Conservation (phyloP, 148 eudicot genomes). For the Suaeda aralocaspica region DNA sequence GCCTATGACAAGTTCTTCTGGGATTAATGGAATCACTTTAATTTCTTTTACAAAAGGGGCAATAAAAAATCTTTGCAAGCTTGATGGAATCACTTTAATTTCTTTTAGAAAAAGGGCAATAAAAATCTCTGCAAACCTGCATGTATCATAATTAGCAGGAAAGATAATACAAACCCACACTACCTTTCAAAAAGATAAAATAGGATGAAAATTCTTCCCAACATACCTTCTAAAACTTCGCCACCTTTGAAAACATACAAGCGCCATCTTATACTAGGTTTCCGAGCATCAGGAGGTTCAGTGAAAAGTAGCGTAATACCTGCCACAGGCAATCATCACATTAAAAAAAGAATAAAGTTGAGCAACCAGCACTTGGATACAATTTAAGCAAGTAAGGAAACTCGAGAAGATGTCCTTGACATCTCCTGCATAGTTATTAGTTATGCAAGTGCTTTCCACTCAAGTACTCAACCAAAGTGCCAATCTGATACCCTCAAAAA, state of each 20-base stretch:
- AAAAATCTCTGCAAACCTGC: background rate
- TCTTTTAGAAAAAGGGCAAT: background rate
- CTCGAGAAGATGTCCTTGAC: background rate
- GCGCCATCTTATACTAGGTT: constrained; percentile 89
- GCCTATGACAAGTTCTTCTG: background rate
- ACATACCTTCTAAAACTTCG: constrained; percentile 78
- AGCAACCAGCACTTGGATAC: background rate
- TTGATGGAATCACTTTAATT: no score
- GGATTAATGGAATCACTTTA: background rate
- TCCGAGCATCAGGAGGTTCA: constrained; percentile 92
- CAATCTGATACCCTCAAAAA: no score
- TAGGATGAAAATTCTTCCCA: background rate
- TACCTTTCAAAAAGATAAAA: background rate
- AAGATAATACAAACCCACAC: background rate
- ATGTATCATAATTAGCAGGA: background rate
- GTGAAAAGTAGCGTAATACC: constrained; percentile 83
- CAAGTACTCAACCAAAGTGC: no score
- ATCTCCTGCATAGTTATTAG: no score
- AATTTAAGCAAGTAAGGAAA: background rate
- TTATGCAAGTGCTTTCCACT: no score
- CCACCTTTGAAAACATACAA: constrained; percentile 93
- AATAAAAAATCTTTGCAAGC: no score
- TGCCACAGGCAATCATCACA: constrained; percentile 26
- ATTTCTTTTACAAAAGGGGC: no score
- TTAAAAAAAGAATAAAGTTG: constrained; percentile 8